A percentile compares a stretch with the other conserved stretches of the same genome.
Evolutionary conservation across 352 stramenopile genomes (phyloP).

Genomic region (Phytophthora crassamura): DNA sequence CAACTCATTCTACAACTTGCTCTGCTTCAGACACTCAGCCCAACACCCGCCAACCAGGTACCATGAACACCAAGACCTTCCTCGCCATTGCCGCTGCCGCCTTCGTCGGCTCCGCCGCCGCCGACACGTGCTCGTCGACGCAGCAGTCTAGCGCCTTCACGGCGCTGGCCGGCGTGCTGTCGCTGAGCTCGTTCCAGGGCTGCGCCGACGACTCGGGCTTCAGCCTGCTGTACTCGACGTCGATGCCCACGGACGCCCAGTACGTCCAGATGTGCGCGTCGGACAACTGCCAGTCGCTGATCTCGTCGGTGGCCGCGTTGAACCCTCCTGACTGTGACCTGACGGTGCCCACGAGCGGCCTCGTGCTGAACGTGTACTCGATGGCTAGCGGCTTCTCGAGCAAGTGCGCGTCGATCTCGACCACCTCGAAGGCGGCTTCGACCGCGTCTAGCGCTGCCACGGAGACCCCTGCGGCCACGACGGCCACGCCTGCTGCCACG

Average conservation of each 20-base stretch:
- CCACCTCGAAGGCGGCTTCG: constrained; percentile 11
- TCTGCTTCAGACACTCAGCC: constrained; percentile 19
- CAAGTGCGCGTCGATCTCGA: constrained; percentile 27
- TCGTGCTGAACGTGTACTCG: too few relatives aligned
- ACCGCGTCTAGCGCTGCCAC: constrained; percentile 10
- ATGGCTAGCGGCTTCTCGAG: constrained; percentile 31
- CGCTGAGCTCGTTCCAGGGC: constrained; percentile 24
- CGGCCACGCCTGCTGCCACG: constrained; percentile 2
- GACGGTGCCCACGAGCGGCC: too few relatives aligned
- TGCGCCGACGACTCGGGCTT: too few relatives aligned
- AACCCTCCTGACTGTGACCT: too few relatives aligned
- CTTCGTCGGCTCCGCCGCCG: constrained; percentile 28
- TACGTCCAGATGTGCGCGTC: too few relatives aligned
- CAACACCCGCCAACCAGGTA: constrained; percentile 18
- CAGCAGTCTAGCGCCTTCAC: constrained; percentile 29
- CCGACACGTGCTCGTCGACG: constrained; percentile 24
- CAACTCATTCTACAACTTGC: constrained; percentile 28
- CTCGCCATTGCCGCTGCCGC: constrained; percentile 29
- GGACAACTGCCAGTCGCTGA: too few relatives aligned
- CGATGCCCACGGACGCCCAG: too few relatives aligned
- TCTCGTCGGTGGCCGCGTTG: too few relatives aligned
- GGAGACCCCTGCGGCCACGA: constrained; percentile 8
- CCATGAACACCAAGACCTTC: constrained; percentile 37
- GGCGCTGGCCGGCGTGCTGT: constrained; percentile 30
- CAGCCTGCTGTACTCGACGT: too few relatives aligned